These are phyloP conservation scores for Solanum chiquidenum DNA, from an alignment of 257 asterid genomes.

Conservation along the genomic window DNA sequence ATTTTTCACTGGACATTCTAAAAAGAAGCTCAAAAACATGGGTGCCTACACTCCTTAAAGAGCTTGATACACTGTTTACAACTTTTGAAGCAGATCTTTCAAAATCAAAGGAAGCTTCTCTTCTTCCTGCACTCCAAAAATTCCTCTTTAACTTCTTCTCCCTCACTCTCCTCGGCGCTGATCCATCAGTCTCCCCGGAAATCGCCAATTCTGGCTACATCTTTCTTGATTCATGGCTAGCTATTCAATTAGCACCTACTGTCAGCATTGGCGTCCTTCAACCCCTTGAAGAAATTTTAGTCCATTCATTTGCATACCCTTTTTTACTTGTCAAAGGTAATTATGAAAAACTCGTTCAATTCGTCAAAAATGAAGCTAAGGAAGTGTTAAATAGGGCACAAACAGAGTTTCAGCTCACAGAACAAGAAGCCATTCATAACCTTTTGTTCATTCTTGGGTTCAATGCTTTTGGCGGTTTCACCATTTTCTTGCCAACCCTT, in stretches of 20 bases:
- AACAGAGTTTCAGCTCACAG: slow-evolving; percentile 45
- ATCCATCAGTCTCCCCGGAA: slow-evolving; percentile 40
- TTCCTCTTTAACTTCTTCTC: slow-evolving; percentile 76
- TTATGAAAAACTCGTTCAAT: slow-evolving; percentile 48
- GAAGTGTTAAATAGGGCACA: slow-evolving; percentile 33
- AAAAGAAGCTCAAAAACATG: slow-evolving; percentile 60
- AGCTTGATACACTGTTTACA: slow-evolving; percentile 48
- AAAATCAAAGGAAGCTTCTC: slow-evolving; percentile 19
- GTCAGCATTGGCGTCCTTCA: slow-evolving; percentile 32
- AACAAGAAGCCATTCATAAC: slow-evolving; percentile 63
- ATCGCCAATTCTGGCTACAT: slow-evolving; percentile 36
- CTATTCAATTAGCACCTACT: slow-evolving; percentile 63
- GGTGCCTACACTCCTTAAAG: slow-evolving; percentile 46
- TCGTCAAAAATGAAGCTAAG: slow-evolving; percentile 37
- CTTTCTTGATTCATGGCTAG: slow-evolving; percentile 67
- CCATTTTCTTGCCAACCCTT: slow-evolving; percentile 30
- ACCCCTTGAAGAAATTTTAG: slow-evolving; percentile 66
- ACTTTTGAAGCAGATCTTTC: slow-evolving; percentile 42
- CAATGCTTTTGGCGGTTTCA: slow-evolving; percentile 83
- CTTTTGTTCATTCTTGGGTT: slow-evolving; percentile 70
- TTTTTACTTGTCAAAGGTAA: slow-evolving; percentile 46
- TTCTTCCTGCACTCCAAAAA: slow-evolving; percentile 34
- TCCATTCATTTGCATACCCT: slow-evolving; percentile 80
- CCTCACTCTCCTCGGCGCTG: slow-evolving; percentile 50
- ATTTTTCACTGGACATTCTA: slow-evolving; percentile 44